Base-by-base conservation (phyloP, 345 rosid species). In the Dipteronia dyeriana region DNA sequence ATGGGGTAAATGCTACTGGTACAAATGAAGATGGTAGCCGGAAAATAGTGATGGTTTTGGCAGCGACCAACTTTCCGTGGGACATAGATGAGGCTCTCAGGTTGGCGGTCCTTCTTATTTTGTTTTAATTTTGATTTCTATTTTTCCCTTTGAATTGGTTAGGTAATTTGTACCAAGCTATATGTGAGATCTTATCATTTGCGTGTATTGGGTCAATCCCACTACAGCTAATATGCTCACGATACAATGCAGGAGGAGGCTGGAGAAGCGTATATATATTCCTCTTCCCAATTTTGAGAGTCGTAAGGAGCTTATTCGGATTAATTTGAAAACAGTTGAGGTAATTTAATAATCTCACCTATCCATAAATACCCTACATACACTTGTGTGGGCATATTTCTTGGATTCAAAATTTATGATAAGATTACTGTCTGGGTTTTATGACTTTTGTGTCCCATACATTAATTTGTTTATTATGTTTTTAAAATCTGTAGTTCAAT, bases 1-100 rank as follows among this genome's bases (percentile, higher is more conserved):
- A 97, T 86, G 99, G 99, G 74, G 99, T 97, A 76, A 97, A 86
- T 87, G 90, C 89, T 82, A 87, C 91, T 72, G 87, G 90, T n/a
- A 92, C 95, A 29, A 89, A 90, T 80, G 99, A 97, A 88, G 98
- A 96, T 77, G 99, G 99, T 47, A 96, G 90, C 78, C 89, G 93
- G 68, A 97, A 97, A 82, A 91, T 97, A 76, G 99, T 97, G 76
- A 97, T 94, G 99, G 99, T 97, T 71, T 86, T 97, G 83, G 98
- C 99, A 53, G 98, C 99, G 47, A 97, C 99, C 71, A 97, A 97
- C 86, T 97, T 94, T 79, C 99, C 99, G 1, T 97, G 99, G 98
- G 99, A 97, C 90, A 97, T 97, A 79, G 99, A 97, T 66, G 97
- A 94, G 86, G 99, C 99, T 13, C 90, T 97, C 75, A 90, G 99